phyloP scores from a whole-genome alignment of 257 asterid genomes.

The Gentiana dahurica region DNA sequence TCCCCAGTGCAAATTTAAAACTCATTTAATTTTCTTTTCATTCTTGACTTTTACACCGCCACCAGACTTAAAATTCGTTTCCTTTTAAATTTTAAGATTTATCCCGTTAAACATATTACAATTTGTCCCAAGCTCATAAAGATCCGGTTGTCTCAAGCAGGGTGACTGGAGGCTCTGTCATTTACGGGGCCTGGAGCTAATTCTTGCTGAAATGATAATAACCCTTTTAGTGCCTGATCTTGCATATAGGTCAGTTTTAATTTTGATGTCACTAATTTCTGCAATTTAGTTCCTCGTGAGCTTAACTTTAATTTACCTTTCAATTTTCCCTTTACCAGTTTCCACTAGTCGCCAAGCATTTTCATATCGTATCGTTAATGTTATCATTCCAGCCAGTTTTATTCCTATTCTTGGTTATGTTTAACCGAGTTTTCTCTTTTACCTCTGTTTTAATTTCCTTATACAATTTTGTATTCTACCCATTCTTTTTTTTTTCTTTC shows the following conservation, averaged over 20 bases:
- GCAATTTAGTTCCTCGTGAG: constrained; percentile 40
- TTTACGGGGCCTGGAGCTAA: constrained; percentile 81
- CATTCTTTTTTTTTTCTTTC: background rate
- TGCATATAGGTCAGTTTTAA: constrained; percentile 88
- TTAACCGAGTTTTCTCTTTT: too few relatives aligned
- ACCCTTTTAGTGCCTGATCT: constrained; percentile 74
- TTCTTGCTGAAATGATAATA: constrained; percentile 79
- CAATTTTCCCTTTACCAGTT: constrained; percentile 27
- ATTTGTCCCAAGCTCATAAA: constrained; percentile 41
- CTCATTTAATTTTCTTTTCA: constrained; percentile 5
- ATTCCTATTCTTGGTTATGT: background rate
- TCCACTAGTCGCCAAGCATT: constrained; percentile 24
- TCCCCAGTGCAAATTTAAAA: constrained; percentile 20
- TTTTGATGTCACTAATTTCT: constrained; percentile 30
- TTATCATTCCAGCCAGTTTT: constrained; percentile 26
- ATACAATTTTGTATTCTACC: too few relatives aligned
- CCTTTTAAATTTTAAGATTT: constrained; percentile 23
- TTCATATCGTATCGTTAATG: constrained; percentile 25
- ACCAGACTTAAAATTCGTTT: constrained; percentile 38
- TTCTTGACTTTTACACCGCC: constrained; percentile 33
- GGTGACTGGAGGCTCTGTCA: constrained; percentile 81
- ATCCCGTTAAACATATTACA: constrained; percentile 20
- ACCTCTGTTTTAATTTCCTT: too few relatives aligned
- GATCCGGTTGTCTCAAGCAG: constrained; percentile 93
- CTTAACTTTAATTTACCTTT: constrained; percentile 21